phyloP scores from a whole-genome alignment of 225 moss, liverwort and hornwort genomes.

The Sphagnum tenellum region DNA sequence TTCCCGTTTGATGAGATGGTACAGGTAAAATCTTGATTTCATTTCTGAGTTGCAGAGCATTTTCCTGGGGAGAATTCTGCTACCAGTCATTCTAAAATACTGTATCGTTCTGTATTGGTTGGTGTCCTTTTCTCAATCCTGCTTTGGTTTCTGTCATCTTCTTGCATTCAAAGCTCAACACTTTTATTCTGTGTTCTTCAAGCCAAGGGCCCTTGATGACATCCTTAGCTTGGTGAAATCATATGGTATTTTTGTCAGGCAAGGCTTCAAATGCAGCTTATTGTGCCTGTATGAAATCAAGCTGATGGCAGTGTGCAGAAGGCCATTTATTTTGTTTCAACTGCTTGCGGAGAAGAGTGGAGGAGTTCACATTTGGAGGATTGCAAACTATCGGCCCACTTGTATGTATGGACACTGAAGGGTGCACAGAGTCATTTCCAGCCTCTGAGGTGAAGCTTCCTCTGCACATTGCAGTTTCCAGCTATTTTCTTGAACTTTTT shows the following conservation, averaged over 20 bases:
- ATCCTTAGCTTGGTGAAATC: not conserved
- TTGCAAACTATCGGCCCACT: conserved; percentile 39
- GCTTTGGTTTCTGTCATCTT: not conserved
- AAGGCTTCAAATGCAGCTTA: too few species aligned
- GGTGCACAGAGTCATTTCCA: conserved; percentile 67
- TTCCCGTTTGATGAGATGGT: conserved; percentile 61
- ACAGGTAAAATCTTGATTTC: conserved; percentile 26
- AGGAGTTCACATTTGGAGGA: conserved; percentile 72
- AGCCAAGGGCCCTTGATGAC: not conserved
- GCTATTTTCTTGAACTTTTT: not conserved
- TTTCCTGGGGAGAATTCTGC: too few species aligned
- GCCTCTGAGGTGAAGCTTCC: conserved; percentile 58
- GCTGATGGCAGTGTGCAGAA: conserved; percentile 64
- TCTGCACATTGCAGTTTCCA: not conserved
- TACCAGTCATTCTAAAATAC: too few species aligned
- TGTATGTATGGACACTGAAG: conserved; percentile 69
- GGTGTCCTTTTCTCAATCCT: too few species aligned
- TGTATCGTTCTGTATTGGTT: too few species aligned
- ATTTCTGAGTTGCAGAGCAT: too few species aligned
- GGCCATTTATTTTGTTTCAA: conserved; percentile 82
- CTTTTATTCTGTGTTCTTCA: not conserved
- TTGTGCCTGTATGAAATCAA: too few species aligned
- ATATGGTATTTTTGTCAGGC: not conserved
- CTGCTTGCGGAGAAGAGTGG: conserved; percentile 66
- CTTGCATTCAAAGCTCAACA: not conserved